Base-by-base conservation (phyloP, 352 stramenopile genomes). In the Pythium pyrilobum region DNA sequence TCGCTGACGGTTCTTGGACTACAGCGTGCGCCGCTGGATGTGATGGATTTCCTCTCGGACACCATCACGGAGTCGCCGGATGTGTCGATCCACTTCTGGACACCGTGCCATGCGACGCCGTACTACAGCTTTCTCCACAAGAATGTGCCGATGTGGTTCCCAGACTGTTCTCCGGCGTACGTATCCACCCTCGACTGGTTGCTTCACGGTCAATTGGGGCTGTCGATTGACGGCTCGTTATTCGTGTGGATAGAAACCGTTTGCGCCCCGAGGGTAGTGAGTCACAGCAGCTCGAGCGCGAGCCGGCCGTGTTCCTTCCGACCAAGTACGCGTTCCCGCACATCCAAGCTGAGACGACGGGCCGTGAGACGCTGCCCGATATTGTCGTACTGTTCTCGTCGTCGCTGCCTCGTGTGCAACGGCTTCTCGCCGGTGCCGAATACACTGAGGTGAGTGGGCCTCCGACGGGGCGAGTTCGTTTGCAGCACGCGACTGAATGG, bases 51-150 rank as follows among this genome's bases (percentile, higher is more conserved):
- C 44, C 62, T 95, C 8, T 66, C 79, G 5, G 66, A 75, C 10
- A 54, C 46, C 12, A 65, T 88, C 13, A 23, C 16, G 55, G 45
- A 56, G 16, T 41, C 39, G 9, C 56, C 74, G 1, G 54, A 69
- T 7, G 64, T 63, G 16, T 81, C 80, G 18, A 83, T 93, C 28
- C 81, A 95, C 59, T 92, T 95, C 60, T 92, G 84, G 71, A 89
- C 83, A 34, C 69, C 81, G 12, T 95, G 85, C 42, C 85, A 95
- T 54, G 80, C 81, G 34, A 95, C 85, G 27, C 85, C 85, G 5
- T 93, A 92, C 62, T 95, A 89, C 73, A 93, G 81, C 62, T 87
- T 89, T 50, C 56, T 95, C 40, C 85, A 95, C 52, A 69, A 76
- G 13, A 92, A 92, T 37, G 64, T 87, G 3, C 77, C 82, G 20